Evolutionary conservation across 495 filamentous ascomycete species (phyloP).

Genomic region (Astrothelium macrocarpum): DNA sequence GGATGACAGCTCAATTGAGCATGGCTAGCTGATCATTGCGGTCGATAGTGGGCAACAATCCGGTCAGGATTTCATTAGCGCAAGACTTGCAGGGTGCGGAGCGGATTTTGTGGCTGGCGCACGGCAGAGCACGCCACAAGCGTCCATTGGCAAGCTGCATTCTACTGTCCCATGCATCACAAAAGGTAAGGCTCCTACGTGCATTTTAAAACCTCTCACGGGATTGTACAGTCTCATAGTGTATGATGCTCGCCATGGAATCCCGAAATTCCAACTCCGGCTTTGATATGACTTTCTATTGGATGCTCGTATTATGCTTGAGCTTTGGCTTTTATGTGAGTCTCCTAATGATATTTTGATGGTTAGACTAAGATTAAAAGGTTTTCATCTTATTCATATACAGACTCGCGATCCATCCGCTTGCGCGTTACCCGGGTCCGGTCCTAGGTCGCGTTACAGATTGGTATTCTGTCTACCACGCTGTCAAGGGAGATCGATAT

Average conservation of each 20-base stretch:
- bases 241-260: background rate
- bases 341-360: background rate
- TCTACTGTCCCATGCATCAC: background rate
- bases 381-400: conserved; percentile 26
- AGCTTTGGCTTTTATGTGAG: background rate
- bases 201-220: too few relatives aligned
- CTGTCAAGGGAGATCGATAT: conserved; percentile 51
- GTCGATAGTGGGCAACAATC: background rate
- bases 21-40: background rate
- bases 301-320: background rate
- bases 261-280: background rate
- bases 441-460: conserved; percentile 47
- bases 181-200: too few relatives aligned
- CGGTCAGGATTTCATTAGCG: background rate
- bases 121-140: background rate
- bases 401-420: conserved; percentile 50
- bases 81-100: background rate
- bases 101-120: background rate
- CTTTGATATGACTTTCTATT: background rate
- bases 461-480: conserved; percentile 47
- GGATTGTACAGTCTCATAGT: background rate
- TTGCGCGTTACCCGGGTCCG: conserved; percentile 59
- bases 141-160: background rate
- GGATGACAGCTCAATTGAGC: background rate
- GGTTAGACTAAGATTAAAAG: background rate